Evolutionary conservation across 2,329 filamentous ascomycete species (phyloP).

Genomic region (Penicillium sp.): DNA sequence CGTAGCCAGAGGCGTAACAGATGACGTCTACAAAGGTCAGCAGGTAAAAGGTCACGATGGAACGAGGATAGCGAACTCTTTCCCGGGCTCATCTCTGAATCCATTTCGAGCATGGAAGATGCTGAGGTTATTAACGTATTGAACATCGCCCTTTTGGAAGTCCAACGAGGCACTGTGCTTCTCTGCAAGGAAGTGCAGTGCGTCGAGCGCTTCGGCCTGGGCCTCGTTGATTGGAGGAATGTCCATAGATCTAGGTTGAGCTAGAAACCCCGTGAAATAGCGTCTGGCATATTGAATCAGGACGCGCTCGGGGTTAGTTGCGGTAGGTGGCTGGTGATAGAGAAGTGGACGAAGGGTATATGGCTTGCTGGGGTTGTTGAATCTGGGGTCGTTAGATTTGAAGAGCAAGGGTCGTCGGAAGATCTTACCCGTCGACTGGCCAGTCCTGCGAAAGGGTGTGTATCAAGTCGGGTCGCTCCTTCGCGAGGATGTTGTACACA

Average conservation of each 20-base stretch:
- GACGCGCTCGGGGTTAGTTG: conserved; percentile 51
- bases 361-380: conserved; percentile 48
- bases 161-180: conserved; percentile 43
- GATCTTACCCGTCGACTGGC: conserved; percentile 46
- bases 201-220: conserved; percentile 54
- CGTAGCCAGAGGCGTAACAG: conserved; percentile 49
- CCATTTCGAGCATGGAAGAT: conserved; percentile 52
- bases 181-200: conserved; percentile 51
- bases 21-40: conserved; percentile 39
- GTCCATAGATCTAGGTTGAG: conserved; percentile 40
- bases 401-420: neutral
- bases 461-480: conserved; percentile 54
- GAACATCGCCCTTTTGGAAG: conserved; percentile 51
- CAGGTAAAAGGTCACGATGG: neutral
- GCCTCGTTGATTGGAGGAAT: conserved; percentile 53
- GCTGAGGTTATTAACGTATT: conserved; percentile 54
- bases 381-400: conserved; percentile 40
- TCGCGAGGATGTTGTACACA: conserved; percentile 56
- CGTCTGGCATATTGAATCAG: conserved; percentile 62
- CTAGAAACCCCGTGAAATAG: conserved; percentile 53
- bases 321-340: conserved; percentile 54
- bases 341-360: conserved; percentile 46
- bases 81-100: conserved; percentile 41
- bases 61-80: conserved; percentile 33
- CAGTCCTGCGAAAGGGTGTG: conserved; percentile 51